phyloP scores from a whole-genome alignment of 2,329 filamentous ascomycete genomes.

The Scedosporium dehoogii region DNA sequence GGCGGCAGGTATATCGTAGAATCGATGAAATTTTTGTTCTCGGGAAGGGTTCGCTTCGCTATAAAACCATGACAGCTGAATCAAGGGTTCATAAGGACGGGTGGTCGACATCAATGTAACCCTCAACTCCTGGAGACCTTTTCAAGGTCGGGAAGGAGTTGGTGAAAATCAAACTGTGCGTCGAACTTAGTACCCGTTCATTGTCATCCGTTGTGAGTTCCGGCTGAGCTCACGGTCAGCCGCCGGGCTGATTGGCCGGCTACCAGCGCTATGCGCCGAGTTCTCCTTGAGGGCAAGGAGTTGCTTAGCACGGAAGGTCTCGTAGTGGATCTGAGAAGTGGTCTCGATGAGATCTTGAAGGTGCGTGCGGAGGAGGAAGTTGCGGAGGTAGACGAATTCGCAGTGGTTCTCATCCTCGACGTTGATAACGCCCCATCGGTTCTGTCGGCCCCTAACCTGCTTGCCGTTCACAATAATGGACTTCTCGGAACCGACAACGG shows the following conservation, averaged over 20 bases:
- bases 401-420: constrained; percentile 99
- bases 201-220: constrained; percentile 92
- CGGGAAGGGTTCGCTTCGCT: constrained; percentile 3
- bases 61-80: constrained; percentile 6
- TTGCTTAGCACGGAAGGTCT: constrained; percentile 99
- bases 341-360: constrained; percentile 98
- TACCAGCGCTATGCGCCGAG: constrained; percentile 81
- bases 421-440: constrained; percentile 99
- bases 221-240: constrained; percentile 94
- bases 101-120: neutral
- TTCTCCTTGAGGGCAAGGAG: constrained; percentile 96
- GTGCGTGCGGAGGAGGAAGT: constrained; percentile 97
- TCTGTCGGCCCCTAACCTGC: constrained; percentile 94
- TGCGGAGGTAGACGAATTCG: constrained; percentile 96
- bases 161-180: neutral
- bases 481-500: constrained; percentile 96
- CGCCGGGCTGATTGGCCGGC: constrained; percentile 83
- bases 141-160: constrained; percentile 3
- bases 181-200: constrained; percentile 83
- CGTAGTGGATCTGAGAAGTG: constrained; percentile 99
- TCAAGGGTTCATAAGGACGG: neutral
- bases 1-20: constrained; percentile 1
- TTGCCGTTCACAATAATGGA: constrained; percentile 95
- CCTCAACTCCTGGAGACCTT: constrained; percentile 4
- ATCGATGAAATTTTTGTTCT: neutral